Evolutionary conservation across 2,329 filamentous ascomycete species (phyloP), one percentile per base, ranked within the genome.

Genomic region (Ceratocystis variospora): DNA sequence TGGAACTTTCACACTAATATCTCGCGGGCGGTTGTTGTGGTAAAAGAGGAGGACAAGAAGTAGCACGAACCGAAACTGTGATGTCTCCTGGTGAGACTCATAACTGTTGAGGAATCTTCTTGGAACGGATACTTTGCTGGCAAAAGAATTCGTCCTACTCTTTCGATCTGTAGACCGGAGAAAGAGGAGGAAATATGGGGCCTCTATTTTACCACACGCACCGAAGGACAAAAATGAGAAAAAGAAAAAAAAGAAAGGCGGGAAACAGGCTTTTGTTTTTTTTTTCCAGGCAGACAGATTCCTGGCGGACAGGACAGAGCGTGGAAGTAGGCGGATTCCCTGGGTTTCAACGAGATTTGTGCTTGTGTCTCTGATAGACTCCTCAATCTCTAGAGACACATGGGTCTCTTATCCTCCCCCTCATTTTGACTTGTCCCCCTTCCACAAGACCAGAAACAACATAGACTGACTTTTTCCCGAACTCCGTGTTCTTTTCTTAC

Each of bases 1-100:
- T 65, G 63, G 63, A 65, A 65, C 37, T 57, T 53, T 57, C 63
- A 65, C 63, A 65, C 63, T 61, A 59, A 65, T 65, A 59, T 65
- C 63, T 65, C 48, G 41, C n/a, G 63, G 37, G n/a, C n/a, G 45
- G 44, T 50, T 63, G 61, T 10, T 50, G 61, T 63, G 61, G 61
- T 63, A 31, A 50, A 44, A 63, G 61, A 63, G 44, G 61, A 63
- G 44, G 61, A 50, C 19, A 48, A 50, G 41, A 63, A 63, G 61
- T 50, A 41, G 44, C 33, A 33, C 28, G 45, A 48, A 28, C 41
- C 37, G 22, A 62, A 19, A 22, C 25, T 37, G 28, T n/a, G 55
- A 59, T 41, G 17, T 33, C 61, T 62, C 61, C 22, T 17, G 55
- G 55, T 28, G 55, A 59, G 55, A n/a, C 12, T 8, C 28, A 17